phyloP scores from a whole-genome alignment of 148 eudicot genomes.

The Nepenthes mirabilis region DNA sequence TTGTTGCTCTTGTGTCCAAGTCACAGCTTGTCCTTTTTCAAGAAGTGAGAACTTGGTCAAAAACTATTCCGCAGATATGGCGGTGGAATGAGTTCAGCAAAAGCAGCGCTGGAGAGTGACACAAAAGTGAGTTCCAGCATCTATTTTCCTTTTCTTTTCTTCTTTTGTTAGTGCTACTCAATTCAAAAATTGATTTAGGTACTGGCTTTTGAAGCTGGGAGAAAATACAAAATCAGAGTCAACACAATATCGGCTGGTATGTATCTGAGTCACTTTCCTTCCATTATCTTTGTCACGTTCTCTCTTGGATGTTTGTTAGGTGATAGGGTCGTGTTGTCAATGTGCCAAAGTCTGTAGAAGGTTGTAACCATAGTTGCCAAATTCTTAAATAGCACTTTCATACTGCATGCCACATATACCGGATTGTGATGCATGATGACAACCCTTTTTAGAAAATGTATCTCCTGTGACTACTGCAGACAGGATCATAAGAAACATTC shows the following conservation, averaged over 20 bases:
- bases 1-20: constrained; percentile 1
- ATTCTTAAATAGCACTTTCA: no score
- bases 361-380: no score
- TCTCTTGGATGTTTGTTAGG: background rate
- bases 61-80: constrained; percentile 49
- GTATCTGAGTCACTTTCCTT: background rate
- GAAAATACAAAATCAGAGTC: constrained; percentile 73
- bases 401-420: no score
- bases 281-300: background rate
- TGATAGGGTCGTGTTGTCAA: no score
- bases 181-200: constrained; percentile 32
- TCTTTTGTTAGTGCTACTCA: background rate
- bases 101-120: constrained; percentile 97
- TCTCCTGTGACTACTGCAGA: no score
- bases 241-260: constrained; percentile 97
- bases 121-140: constrained; percentile 40
- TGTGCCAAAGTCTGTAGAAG: no score
- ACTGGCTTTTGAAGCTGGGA: constrained; percentile 92
- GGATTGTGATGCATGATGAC: no score
- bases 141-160: background rate
- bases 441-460: no score
- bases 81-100: constrained; percentile 99
- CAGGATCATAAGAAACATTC: no score
- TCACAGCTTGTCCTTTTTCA: background rate
- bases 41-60: background rate